Conservation (phyloP, 208 protist species). For the Trichomonas vaginalis region DNA sequence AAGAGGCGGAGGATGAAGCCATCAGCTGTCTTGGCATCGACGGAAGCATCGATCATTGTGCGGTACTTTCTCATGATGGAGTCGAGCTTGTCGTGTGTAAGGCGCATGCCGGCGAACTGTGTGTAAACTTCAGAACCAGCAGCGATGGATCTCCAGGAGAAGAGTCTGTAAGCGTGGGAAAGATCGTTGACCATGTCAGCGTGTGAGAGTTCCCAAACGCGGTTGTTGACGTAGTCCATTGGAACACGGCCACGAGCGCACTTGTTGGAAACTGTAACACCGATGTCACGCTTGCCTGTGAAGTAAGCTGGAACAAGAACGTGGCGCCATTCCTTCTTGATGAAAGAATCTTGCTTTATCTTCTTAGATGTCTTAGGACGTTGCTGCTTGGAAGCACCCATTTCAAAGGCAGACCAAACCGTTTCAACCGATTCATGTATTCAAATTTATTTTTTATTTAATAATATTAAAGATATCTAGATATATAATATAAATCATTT, state of each 20-base stretch:
- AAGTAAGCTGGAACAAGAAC: conserved; percentile 12
- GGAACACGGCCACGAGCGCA: background rate
- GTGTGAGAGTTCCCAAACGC: background rate
- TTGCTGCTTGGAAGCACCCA: background rate
- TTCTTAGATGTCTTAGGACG: background rate
- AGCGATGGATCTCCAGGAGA: background rate
- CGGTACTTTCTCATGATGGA: conserved; percentile 89
- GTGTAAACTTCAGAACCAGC: conserved; percentile 79
- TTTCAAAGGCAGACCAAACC: background rate
- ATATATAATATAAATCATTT: too few species aligned
- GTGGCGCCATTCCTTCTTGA: conserved; percentile 19
- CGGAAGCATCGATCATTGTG: conserved; percentile 77
- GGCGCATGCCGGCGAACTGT: conserved; percentile 88
- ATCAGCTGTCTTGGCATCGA: conserved; percentile 80
- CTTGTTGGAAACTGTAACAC: background rate
- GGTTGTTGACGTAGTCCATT: background rate
- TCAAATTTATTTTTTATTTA: too few species aligned
- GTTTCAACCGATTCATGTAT: background rate
- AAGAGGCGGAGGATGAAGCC: conserved; percentile 84
- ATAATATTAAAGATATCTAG: too few species aligned
- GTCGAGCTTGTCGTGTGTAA: conserved; percentile 87
- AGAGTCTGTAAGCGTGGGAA: background rate
- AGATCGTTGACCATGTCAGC: background rate
- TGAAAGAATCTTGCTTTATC: conserved; percentile 16
- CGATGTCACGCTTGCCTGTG: conserved; percentile 5